These are phyloP conservation scores for Russula foetens DNA, from an alignment of 768 basidiomycete species.

Conservation along the genomic window DNA sequence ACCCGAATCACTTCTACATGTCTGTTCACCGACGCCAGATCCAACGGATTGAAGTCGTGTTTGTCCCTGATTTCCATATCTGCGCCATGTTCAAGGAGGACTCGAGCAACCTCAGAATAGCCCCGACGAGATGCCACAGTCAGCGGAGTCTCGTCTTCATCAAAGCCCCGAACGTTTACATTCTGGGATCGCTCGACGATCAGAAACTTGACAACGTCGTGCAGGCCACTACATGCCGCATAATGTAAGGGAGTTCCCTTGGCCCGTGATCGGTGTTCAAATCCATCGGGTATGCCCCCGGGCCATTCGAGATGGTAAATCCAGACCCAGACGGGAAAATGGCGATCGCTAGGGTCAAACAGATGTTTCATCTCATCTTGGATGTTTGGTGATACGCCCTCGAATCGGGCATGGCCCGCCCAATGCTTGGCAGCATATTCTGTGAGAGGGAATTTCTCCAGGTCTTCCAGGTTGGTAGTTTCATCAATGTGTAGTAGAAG, in stretches of 20 bases:
- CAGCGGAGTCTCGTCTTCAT: not conserved
- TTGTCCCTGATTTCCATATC: not conserved
- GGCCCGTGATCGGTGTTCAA: not conserved
- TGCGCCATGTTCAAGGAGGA: not conserved
- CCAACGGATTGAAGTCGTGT: not conserved
- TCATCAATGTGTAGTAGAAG: not conserved
- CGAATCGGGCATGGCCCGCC: not conserved
- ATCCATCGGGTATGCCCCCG: too few species aligned
- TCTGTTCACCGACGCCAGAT: not conserved
- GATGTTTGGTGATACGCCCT: not conserved
- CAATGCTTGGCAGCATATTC: not conserved
- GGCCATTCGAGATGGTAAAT: not conserved
- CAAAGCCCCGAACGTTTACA: not conserved
- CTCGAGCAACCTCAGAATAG: not conserved
- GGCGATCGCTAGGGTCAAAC: not conserved
- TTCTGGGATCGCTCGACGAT: not conserved
- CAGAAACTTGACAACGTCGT: not conserved
- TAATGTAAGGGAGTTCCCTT: not conserved
- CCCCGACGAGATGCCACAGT: not conserved
- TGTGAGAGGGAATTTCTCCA: not conserved
- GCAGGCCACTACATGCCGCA: not conserved
- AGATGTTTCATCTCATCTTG: not conserved
- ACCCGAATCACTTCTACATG: not conserved
- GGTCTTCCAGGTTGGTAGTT: not conserved
- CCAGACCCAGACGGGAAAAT: not conserved